These are phyloP conservation scores for Cercospora beticola DNA, from an alignment of 2,329 filamentous ascomycete species.

Conservation along the genomic window DNA sequence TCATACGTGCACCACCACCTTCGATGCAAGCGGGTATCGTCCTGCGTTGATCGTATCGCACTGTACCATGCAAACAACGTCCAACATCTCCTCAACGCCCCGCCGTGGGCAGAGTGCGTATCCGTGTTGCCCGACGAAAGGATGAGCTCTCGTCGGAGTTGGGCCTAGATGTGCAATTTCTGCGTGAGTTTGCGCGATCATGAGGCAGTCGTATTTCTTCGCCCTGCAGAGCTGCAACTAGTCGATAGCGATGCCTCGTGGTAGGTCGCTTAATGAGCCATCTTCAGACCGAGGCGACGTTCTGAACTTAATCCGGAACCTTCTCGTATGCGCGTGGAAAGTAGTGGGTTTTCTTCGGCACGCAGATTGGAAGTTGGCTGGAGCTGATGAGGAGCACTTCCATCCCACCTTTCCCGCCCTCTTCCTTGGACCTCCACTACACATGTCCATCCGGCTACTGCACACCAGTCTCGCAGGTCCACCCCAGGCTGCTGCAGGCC, in stretches of 20 bases:
- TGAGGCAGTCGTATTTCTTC: not conserved
- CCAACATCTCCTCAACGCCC: not conserved
- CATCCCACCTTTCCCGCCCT: conserved; percentile 11
- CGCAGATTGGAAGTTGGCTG: conserved; percentile 1
- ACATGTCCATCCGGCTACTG: conserved; percentile 3
- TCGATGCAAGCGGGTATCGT: not conserved
- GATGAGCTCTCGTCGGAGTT: not conserved
- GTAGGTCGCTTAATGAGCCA: not conserved
- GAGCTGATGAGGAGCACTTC: not conserved
- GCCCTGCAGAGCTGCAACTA: not conserved
- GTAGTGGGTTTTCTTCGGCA: conserved; percentile 6
- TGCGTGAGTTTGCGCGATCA: not conserved
- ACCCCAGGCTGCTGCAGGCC: conserved; percentile 7
- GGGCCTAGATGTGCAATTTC: not conserved
- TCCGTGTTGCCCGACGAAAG: not conserved
- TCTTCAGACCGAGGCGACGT: not conserved
- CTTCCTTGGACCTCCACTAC: conserved; percentile 11
- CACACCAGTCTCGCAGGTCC: conserved; percentile 7
- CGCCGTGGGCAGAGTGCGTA: not conserved
- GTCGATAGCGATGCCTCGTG: not conserved
- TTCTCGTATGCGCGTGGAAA: not conserved
- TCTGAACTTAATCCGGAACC: not conserved
- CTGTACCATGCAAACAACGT: not conserved
- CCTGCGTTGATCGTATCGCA: conserved; percentile 1
- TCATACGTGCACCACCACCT: not conserved